A percentile compares a stretch with the other conserved stretches of the same genome.
phyloP scores from a whole-genome alignment of 768 basidiomycete genomes.

The Tylopilus intermedius region DNA sequence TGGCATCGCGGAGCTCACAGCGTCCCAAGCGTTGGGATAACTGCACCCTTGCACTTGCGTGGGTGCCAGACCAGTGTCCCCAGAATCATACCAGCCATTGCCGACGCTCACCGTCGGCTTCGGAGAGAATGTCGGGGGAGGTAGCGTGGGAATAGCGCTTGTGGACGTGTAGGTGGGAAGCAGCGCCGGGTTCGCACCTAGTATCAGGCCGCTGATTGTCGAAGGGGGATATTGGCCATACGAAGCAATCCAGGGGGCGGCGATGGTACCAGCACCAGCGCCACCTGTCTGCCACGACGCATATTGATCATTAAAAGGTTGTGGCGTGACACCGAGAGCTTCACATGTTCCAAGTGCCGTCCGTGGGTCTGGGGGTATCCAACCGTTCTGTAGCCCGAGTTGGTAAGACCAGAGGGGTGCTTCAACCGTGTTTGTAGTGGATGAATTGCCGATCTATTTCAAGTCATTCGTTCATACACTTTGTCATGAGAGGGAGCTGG shows the following conservation, averaged over 20 bases:
- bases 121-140: constrained; percentile 49
- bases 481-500: background rate
- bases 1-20: constrained; percentile 45
- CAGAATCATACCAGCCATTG: constrained; percentile 54
- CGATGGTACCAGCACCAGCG: constrained; percentile 47
- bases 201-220: constrained; percentile 42
- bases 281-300: constrained; percentile 68
- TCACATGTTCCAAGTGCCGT: constrained; percentile 60
- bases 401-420: constrained; percentile 68
- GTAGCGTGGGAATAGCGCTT: constrained; percentile 51
- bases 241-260: constrained; percentile 34
- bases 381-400: constrained; percentile 67
- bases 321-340: constrained; percentile 41
- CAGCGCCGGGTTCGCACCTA: constrained; percentile 30
- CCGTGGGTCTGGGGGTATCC: constrained; percentile 74
- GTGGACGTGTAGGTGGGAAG: constrained; percentile 67
- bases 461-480: background rate
- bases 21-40: constrained; percentile 64
- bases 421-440: constrained; percentile 42
- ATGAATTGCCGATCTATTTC: constrained; percentile 52
- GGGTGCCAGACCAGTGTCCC: constrained; percentile 49
- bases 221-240: constrained; percentile 54
- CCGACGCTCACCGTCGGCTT: constrained; percentile 39
- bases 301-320: constrained; percentile 49
- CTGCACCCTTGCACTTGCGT: constrained; percentile 58